Percentiles rank a stretch among this genome's conserved stretches.
phyloP scores from a whole-genome alignment of 805 yeast species.

The Monosporozyma siamensis region DNA sequence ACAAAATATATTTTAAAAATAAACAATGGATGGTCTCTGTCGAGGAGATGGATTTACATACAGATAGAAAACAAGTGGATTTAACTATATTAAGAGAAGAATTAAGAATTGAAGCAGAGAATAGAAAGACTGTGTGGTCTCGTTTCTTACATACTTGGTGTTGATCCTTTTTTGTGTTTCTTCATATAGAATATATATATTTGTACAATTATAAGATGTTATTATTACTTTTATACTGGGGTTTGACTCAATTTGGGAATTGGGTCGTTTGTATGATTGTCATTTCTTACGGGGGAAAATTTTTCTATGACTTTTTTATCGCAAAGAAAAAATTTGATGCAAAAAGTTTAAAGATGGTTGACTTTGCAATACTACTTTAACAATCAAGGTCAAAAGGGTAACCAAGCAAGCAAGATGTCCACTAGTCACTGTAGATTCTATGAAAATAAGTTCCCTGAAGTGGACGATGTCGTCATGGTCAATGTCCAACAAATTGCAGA shows the following conservation, averaged over 20 bases:
- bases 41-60: constrained; percentile 46
- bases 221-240: too few species aligned
- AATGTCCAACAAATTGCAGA: constrained; percentile 97
- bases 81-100: constrained; percentile 41
- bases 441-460: constrained; percentile 97
- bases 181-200: too few species aligned
- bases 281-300: neutral
- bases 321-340: neutral
- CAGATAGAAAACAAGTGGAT: constrained; percentile 49
- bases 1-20: constrained; percentile 41
- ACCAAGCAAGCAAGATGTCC: constrained; percentile 42
- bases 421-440: constrained; percentile 90
- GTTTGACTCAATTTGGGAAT: too few species aligned
- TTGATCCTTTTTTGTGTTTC: constrained; percentile 19
- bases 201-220: neutral
- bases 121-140: constrained; percentile 36
- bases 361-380: neutral
- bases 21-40: constrained; percentile 32
- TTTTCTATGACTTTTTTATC: neutral
- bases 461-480: constrained; percentile 98
- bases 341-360: too few species aligned
- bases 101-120: constrained; percentile 33
- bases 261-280: too few species aligned
- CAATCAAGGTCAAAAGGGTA: too few species aligned
- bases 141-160: constrained; percentile 39